Evolutionary conservation across 306 rosid species (phyloP).

Genomic region (Coriaria nepalensis): DNA sequence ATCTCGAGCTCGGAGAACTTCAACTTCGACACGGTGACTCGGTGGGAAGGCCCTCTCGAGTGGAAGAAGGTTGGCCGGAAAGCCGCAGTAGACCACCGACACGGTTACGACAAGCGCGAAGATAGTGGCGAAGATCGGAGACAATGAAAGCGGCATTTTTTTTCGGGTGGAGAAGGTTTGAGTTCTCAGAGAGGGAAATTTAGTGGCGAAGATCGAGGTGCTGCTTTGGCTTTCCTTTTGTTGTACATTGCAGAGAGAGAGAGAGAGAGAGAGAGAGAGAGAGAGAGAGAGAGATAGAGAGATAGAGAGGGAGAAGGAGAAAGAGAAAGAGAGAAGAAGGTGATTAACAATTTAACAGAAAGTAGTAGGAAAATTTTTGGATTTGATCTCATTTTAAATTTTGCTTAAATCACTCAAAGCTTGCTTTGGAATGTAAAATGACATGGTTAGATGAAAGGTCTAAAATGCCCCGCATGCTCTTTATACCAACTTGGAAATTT

Average conservation of each 20-base stretch:
- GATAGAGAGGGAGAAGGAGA: conserved; percentile 4
- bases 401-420: too few species aligned
- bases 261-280: conserved; percentile 4
- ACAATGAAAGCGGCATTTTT: conserved; percentile 34
- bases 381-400: too few species aligned
- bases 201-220: conserved; percentile 19
- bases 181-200: conserved; percentile 5
- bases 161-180: conserved; percentile 2
- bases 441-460: too few species aligned
- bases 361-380: too few species aligned
- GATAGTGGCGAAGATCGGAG: conserved; percentile 17
- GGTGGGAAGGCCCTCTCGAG: conserved; percentile 51
- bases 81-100: conserved; percentile 30
- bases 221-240: conserved; percentile 19
- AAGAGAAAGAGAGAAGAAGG: not conserved
- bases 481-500: too few species aligned
- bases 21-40: conserved; percentile 32
- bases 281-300: conserved; percentile 4
- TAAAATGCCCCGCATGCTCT: too few species aligned
- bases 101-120: conserved; percentile 12
- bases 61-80: conserved; percentile 31
- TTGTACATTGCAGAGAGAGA: conserved; percentile 28
- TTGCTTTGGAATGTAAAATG: too few species aligned
- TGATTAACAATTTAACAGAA: too few species aligned
- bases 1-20: conserved; percentile 53